Evolutionary conservation across 495 filamentous ascomycete genomes (phyloP).

Genomic region (Aspergillus panamensis): DNA sequence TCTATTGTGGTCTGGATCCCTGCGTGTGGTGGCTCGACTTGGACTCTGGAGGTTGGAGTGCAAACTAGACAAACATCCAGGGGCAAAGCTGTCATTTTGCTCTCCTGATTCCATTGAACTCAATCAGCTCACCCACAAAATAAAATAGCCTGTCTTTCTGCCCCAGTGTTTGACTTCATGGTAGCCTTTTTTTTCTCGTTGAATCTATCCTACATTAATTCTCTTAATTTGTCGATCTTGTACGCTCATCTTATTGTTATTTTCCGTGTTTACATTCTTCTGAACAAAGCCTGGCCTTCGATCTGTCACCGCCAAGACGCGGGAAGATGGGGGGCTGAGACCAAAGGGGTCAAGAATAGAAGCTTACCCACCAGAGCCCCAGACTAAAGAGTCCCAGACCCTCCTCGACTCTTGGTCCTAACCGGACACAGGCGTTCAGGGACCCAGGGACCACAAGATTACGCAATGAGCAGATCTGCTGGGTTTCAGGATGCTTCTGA

Average conservation of each 20-base stretch:
- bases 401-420: constrained; percentile 7
- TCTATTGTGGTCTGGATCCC: not conserved
- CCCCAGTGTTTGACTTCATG: too few species aligned
- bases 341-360: constrained; percentile 23
- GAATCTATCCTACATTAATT: too few species aligned
- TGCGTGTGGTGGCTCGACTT: not conserved
- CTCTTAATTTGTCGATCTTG: too few species aligned
- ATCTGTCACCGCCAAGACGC: constrained; percentile 15
- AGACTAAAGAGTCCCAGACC: constrained; percentile 11
- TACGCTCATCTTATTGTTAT: too few species aligned
- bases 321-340: constrained; percentile 13
- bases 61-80: constrained; percentile 11
- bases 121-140: not conserved
- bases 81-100: not conserved
- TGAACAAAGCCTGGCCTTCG: not conserved
- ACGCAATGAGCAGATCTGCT: constrained; percentile 22
- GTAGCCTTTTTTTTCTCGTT: too few species aligned
- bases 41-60: not conserved
- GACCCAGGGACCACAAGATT: constrained; percentile 25
- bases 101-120: too few species aligned
- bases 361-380: constrained; percentile 7
- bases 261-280: too few species aligned
- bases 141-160: not conserved
- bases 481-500: constrained; percentile 4
- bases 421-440: constrained; percentile 11